Percentiles rank a stretch among this genome's conserved stretches.
phyloP scores from a whole-genome alignment of 108 stramenopile species.

The Ochromonas danica region DNA sequence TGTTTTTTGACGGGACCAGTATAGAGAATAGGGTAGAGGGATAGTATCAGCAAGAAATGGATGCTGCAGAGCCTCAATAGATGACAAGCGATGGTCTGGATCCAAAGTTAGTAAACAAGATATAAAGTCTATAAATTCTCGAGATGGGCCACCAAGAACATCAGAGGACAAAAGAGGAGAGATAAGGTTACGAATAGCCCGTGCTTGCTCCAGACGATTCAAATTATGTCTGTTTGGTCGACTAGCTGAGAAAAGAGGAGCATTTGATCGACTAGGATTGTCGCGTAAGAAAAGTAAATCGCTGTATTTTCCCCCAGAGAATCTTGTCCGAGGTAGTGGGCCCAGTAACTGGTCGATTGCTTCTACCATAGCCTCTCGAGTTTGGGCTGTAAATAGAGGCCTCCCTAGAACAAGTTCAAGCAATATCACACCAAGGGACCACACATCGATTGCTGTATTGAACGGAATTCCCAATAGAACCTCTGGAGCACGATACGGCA shows the following conservation, averaged over 20 bases:
- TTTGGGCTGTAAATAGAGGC: background rate
- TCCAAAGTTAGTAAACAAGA: background rate
- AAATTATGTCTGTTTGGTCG: background rate
- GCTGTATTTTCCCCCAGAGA: background rate
- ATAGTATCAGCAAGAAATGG: background rate
- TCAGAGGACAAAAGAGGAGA: background rate
- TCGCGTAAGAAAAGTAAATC: background rate
- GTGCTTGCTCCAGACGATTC: background rate
- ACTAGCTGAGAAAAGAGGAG: background rate
- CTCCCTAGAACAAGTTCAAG: conserved; percentile 2
- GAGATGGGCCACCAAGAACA: background rate
- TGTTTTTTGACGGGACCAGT: too few relatives aligned
- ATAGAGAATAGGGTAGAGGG: background rate
- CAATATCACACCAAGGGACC: conserved; percentile 29
- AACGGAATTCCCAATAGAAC: conserved; percentile 8
- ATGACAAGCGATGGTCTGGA: background rate
- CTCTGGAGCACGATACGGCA: conserved; percentile 34
- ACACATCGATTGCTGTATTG: conserved; percentile 21
- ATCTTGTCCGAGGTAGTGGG: background rate
- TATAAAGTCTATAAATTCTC: background rate
- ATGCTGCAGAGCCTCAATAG: conserved; percentile 10
- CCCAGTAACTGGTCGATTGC: background rate
- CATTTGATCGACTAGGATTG: background rate
- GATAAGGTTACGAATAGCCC: background rate
- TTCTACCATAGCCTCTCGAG: background rate